Evolutionary conservation across 768 basidiomycete genomes (phyloP).

Genomic region (Fomitopsis serialis): DNA sequence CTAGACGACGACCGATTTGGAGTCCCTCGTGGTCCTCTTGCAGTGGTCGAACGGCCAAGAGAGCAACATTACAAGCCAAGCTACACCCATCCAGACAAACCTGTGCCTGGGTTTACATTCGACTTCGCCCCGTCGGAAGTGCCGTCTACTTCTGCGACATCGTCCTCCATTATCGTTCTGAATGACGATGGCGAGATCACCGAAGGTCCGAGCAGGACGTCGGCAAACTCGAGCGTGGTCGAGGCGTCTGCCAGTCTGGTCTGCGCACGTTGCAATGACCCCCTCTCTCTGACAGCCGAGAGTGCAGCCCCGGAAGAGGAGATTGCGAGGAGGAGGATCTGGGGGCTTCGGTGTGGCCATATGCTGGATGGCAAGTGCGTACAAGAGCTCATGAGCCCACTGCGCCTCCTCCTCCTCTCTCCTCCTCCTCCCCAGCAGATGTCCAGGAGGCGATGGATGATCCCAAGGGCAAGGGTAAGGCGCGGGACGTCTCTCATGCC

Average conservation of each 20-base stretch:
- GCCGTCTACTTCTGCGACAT: slow-evolving; percentile 23
- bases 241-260: slow-evolving; percentile 45
- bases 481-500: slow-evolving; percentile 4
- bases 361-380: slow-evolving; percentile 76
- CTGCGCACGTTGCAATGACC: slow-evolving; percentile 64
- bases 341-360: slow-evolving; percentile 75
- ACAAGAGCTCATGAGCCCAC: slow-evolving; percentile 49
- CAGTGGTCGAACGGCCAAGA: background rate
- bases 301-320: slow-evolving; percentile 26
- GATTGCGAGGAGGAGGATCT: slow-evolving; percentile 44
- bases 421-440: background rate
- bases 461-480: slow-evolving; percentile 39
- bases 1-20: background rate
- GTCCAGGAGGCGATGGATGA: slow-evolving; percentile 5
- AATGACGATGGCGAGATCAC: slow-evolving; percentile 37
- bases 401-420: slow-evolving; percentile 25
- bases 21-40: background rate
- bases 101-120: slow-evolving; percentile 60
- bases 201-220: slow-evolving; percentile 8
- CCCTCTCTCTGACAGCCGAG: slow-evolving; percentile 49
- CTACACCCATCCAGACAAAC: slow-evolving; percentile 53
- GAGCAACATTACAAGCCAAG: slow-evolving; percentile 13
- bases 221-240: slow-evolving; percentile 25
- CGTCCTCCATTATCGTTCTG: slow-evolving; percentile 39
- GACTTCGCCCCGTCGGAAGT: slow-evolving; percentile 46